A percentile compares a stretch with the other conserved stretches of the same genome.
phyloP scores from a whole-genome alignment of 1,284 basidiomycete species.

The Mixia osmundae region DNA sequence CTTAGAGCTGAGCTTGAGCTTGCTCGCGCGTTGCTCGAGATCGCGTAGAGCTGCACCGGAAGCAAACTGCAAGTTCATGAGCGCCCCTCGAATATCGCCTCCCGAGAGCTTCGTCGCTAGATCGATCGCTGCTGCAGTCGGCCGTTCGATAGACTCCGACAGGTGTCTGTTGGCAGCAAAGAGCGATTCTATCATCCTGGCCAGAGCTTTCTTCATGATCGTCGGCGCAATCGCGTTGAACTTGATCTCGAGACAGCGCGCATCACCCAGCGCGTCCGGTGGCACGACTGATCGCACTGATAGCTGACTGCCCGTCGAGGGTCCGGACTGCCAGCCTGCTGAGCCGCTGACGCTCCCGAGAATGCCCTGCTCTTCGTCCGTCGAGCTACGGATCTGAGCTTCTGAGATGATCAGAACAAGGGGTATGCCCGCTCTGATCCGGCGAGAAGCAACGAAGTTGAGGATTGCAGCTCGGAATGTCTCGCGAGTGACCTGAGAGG shows the following conservation, averaged over 20 bases:
- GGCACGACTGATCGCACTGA: constrained; percentile 29
- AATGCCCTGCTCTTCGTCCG: constrained; percentile 13
- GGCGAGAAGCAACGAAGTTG: constrained; percentile 25
- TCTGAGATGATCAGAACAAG: constrained; percentile 69
- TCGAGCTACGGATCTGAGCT: constrained; percentile 29
- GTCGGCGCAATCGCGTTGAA: constrained; percentile 83
- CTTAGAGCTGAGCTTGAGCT: too few species aligned
- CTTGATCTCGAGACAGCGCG: constrained; percentile 49
- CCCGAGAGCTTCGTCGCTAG: constrained; percentile 50
- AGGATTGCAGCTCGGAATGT: constrained; percentile 51
- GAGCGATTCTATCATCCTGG: constrained; percentile 32
- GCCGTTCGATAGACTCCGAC: constrained; percentile 22
- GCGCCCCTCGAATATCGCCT: constrained; percentile 76
- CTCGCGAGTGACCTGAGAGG: constrained; percentile 38
- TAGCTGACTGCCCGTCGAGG: too few species aligned
- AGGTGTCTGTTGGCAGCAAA: constrained; percentile 17
- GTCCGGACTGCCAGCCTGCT: too few species aligned
- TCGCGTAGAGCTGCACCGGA: constrained; percentile 9
- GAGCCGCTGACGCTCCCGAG: constrained; percentile 10
- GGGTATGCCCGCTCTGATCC: constrained; percentile 33
- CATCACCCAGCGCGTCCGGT: constrained; percentile 33
- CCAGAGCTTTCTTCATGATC: constrained; percentile 53
- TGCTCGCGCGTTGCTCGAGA: too few species aligned
- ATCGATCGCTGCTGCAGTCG: constrained; percentile 42
- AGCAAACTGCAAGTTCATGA: constrained; percentile 73